A percentile compares a stretch with the other conserved stretches of the same genome.
Conservation (phyloP, 1,284 basidiomycete species). For the Sanghuangporus sanghuang region DNA sequence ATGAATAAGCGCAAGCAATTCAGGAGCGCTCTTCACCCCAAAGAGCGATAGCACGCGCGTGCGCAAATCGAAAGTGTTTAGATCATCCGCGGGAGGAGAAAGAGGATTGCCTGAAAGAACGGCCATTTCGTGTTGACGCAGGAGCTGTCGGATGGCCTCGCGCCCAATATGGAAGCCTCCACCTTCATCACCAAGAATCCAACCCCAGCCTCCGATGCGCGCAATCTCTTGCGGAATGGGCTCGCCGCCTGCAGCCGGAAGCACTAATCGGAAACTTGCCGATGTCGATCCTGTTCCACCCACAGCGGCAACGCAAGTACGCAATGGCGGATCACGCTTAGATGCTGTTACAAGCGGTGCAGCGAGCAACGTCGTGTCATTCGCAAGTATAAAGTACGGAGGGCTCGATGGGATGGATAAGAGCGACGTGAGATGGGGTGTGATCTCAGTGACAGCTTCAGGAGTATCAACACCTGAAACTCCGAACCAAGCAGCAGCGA, state of each 20-base stretch:
- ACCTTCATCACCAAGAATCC: slow-evolving; percentile 79
- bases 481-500: slow-evolving; percentile 71
- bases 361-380: slow-evolving; percentile 72
- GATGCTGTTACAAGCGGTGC: slow-evolving; percentile 50
- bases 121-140: slow-evolving; percentile 49
- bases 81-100: slow-evolving; percentile 29
- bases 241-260: slow-evolving; percentile 21
- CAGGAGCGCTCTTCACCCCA: slow-evolving; percentile 49
- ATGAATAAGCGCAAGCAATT: slow-evolving; percentile 58
- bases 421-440: slow-evolving; percentile 46
- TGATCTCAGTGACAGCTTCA: slow-evolving; percentile 48
- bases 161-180: slow-evolving; percentile 72
- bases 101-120: slow-evolving; percentile 35
- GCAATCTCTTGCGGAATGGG: slow-evolving; percentile 46
- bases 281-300: slow-evolving; percentile 59
- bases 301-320: slow-evolving; percentile 58
- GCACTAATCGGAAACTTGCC: neutral
- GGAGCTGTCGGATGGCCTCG: slow-evolving; percentile 61
- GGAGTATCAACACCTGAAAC: slow-evolving; percentile 73
- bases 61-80: slow-evolving; percentile 26
- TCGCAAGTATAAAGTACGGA: slow-evolving; percentile 50
- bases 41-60: slow-evolving; percentile 47
- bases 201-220: slow-evolving; percentile 75
- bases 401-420: slow-evolving; percentile 50
- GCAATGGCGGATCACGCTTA: slow-evolving; percentile 41